phyloP scores from a whole-genome alignment of 2,329 filamentous ascomycete species.

The Ilyonectria mors-panacis region DNA sequence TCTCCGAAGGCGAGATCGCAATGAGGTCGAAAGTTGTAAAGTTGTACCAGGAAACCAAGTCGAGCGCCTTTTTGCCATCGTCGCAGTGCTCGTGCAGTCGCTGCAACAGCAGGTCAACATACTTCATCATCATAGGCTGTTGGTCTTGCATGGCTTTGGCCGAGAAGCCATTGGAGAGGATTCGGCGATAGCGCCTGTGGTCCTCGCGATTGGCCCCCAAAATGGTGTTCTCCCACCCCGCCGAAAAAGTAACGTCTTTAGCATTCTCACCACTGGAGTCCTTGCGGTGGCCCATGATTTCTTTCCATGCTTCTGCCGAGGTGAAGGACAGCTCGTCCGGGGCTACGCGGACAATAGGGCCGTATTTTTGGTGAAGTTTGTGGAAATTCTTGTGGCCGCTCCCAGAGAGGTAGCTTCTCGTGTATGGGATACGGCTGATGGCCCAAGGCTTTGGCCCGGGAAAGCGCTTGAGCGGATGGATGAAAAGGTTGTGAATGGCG shows the following conservation, averaged over 20 bases:
- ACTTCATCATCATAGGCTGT: constrained; percentile 43
- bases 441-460: constrained; percentile 23
- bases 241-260: not conserved
- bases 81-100: constrained; percentile 33
- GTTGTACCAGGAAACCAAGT: constrained; percentile 44
- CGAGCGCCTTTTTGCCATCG: constrained; percentile 7
- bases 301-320: constrained; percentile 28
- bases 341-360: constrained; percentile 56
- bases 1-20: too few relatives aligned
- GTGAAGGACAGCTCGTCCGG: constrained; percentile 55
- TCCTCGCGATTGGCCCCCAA: not conserved
- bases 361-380: constrained; percentile 43
- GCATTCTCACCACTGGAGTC: not conserved
- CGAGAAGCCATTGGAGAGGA: constrained; percentile 45
- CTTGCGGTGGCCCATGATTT: constrained; percentile 32
- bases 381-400: not conserved
- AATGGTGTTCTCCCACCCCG: not conserved
- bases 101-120: constrained; percentile 42
- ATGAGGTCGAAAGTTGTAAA: too few relatives aligned
- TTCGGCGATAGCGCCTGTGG: constrained; percentile 13
- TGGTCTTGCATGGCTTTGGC: constrained; percentile 46
- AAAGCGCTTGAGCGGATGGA: constrained; percentile 16
- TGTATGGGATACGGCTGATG: constrained; percentile 2
- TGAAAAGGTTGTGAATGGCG: constrained; percentile 10
- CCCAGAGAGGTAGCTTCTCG: not conserved